phyloP scores from a whole-genome alignment of 805 yeast species.

The Candida koratica region DNA sequence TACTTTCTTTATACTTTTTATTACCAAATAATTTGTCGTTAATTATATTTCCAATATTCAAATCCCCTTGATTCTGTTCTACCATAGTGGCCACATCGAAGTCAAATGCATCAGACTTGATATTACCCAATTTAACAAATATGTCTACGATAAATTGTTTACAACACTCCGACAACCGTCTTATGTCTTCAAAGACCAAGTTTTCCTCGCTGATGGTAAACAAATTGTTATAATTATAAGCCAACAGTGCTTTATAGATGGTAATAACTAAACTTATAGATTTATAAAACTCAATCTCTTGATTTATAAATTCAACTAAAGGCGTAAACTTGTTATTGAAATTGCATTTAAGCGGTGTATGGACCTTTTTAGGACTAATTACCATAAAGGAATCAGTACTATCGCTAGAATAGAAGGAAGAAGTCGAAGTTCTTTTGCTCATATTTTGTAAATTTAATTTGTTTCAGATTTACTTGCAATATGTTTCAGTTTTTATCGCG shows the following conservation, averaged over 20 bases:
- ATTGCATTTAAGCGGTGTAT: too few relatives aligned
- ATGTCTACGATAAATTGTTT: slow-evolving; percentile 2
- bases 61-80: neutral
- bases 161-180: slow-evolving; percentile 32
- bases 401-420: slow-evolving; percentile 2
- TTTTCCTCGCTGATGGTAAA: slow-evolving; percentile 22
- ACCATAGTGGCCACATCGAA: neutral
- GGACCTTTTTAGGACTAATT: too few relatives aligned
- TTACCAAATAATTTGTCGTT: slow-evolving; percentile 8
- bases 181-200: slow-evolving; percentile 42
- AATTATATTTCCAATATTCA: slow-evolving; percentile 8
- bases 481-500: too few relatives aligned
- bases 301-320: slow-evolving; percentile 1
- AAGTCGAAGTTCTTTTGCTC: neutral
- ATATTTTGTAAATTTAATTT: slow-evolving; percentile 2
- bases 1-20: slow-evolving; percentile 1
- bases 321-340: too few relatives aligned
- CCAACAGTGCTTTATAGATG: slow-evolving; percentile 30
- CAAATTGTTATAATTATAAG: slow-evolving; percentile 6
- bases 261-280: slow-evolving; percentile 25
- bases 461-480: slow-evolving; percentile 12
- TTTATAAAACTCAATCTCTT: slow-evolving; percentile 20
- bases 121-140: neutral
- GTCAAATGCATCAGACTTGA: neutral
- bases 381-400: too few relatives aligned